Base-by-base conservation (phyloP, 2,329 filamentous ascomycete genomes). In the Apiospora hydei region DNA sequence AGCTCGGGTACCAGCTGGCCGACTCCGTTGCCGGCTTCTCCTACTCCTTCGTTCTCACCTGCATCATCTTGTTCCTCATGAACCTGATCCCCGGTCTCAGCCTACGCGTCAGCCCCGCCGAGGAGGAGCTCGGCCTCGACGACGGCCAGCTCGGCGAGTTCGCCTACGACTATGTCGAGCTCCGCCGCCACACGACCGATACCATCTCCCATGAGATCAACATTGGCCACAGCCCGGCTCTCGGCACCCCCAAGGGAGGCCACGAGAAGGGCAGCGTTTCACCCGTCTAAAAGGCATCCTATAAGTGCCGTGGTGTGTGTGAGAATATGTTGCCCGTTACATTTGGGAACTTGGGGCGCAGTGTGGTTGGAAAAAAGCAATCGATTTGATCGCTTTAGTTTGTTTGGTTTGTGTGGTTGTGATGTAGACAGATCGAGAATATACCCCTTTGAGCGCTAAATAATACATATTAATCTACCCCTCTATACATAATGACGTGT, bases 141-240 rank as follows among this genome's bases (percentile, higher is more conserved):
- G 92, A 94, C 78, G 88, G 89, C 80, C 91, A 95, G 84, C 90
- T 94, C 69, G 93, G 93, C 82, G 93, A 95, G 83, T 95, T 95
- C 78, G 93, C 93, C 41, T 95, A 94, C 85, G 93, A 95, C 81
- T 95, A 95, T 81, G 93, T 95, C 77, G 93, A 95, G 88, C 80
- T 90, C 67, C 86, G 85, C 53, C 85, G 88, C 71, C 92, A 95
- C 77, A 89, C 95, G 71, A 83, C 81, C 73, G 86, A 84, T 49
- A 74, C 75, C n/a, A 61, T 73, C 21, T 47, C 73, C 14, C 5
- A 70, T 1, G 71, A 75, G 14, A 43, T 69, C 68, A 44, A 73
- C 13, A 24, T 46, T 30, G 76, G 75, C 41, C 77, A 75, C 69
- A 70, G 51, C 49, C 51, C 51, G 51, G 38, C 41, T 24, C 14